A percentile compares a stretch with the other conserved stretches of the same genome.
These are phyloP conservation scores for Marvania coccoides DNA, from an alignment of 139 green algal genomes.

Conservation along the genomic window DNA sequence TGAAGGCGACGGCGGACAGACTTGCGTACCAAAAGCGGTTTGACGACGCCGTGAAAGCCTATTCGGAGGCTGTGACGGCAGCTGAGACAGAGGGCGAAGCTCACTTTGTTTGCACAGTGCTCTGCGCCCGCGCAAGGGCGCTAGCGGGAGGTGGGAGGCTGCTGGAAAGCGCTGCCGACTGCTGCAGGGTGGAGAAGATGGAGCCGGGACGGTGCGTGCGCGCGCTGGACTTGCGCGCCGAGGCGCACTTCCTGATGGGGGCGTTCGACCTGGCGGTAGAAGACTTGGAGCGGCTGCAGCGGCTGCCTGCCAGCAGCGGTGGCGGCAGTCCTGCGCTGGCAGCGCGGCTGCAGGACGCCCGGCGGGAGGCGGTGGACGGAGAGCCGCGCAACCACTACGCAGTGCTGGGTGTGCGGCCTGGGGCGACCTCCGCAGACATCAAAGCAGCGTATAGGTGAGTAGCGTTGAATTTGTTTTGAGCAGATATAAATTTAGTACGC, in stretches of 20 bases:
- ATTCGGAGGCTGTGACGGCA: background rate
- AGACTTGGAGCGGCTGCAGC: background rate
- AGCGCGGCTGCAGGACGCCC: background rate
- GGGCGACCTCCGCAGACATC: conserved; percentile 41
- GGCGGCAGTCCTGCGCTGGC: background rate
- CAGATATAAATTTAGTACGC: no score
- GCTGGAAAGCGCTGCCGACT: conserved; percentile 59
- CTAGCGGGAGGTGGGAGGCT: conserved; percentile 24
- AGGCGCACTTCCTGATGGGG: conserved; percentile 22
- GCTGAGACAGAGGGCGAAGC: conserved; percentile 1
- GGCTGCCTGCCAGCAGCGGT: conserved; percentile 10
- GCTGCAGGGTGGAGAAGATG: conserved; percentile 45
- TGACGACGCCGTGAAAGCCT: background rate
- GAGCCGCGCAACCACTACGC: background rate
- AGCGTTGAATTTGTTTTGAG: no score
- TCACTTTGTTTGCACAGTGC: conserved; percentile 52
- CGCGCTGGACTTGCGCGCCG: background rate
- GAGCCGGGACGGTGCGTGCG: conserved; percentile 39
- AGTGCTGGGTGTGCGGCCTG: conserved; percentile 15
- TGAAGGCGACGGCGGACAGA: background rate
- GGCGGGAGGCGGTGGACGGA: background rate
- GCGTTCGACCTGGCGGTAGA: conserved; percentile 10
- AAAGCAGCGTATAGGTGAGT: conserved; percentile 75
- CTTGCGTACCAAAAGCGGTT: background rate
- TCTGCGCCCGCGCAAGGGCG: conserved; percentile 58